phyloP scores from a whole-genome alignment of 106 monocot species.

The Dendrobium officinale region DNA sequence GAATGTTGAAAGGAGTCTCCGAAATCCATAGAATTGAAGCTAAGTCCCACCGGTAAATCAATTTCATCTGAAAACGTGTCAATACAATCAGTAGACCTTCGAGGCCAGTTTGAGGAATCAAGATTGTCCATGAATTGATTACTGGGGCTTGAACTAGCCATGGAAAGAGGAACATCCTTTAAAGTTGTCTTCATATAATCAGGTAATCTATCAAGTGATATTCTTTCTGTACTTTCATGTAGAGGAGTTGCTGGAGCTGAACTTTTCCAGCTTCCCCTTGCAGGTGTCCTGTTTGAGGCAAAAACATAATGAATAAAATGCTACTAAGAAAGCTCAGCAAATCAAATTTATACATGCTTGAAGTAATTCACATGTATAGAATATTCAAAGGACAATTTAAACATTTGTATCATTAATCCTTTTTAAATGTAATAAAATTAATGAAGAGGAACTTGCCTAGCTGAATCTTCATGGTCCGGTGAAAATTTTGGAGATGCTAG shows the following conservation, averaged over 20 bases:
- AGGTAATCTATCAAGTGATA: conserved; percentile 28
- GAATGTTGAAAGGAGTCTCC: conserved; percentile 28
- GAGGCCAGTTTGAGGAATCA: conserved; percentile 18
- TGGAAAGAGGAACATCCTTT: conserved; percentile 20
- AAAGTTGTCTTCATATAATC: conserved; percentile 19
- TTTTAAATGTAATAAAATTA: not conserved
- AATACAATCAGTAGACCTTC: conserved; percentile 14
- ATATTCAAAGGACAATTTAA: not conserved
- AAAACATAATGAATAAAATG: not conserved
- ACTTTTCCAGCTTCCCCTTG: conserved; percentile 23
- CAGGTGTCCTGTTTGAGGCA: conserved; percentile 13
- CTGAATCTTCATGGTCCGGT: conserved; percentile 24
- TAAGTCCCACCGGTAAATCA: conserved; percentile 14
- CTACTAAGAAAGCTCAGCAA: not conserved
- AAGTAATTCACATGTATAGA: not conserved
- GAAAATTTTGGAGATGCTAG: not conserved
- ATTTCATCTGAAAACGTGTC: conserved; percentile 37
- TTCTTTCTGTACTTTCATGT: conserved; percentile 17
- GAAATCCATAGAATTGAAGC: conserved; percentile 37
- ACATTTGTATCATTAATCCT: not conserved
- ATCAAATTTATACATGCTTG: not conserved
- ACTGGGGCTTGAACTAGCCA: conserved; percentile 7
- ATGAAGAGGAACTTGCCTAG: conserved; percentile 24
- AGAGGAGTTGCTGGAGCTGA: conserved; percentile 11
- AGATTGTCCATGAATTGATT: conserved; percentile 15